Evolutionary conservation across 1,284 basidiomycete genomes (phyloP).

Genomic region (Mixia osmundae): DNA sequence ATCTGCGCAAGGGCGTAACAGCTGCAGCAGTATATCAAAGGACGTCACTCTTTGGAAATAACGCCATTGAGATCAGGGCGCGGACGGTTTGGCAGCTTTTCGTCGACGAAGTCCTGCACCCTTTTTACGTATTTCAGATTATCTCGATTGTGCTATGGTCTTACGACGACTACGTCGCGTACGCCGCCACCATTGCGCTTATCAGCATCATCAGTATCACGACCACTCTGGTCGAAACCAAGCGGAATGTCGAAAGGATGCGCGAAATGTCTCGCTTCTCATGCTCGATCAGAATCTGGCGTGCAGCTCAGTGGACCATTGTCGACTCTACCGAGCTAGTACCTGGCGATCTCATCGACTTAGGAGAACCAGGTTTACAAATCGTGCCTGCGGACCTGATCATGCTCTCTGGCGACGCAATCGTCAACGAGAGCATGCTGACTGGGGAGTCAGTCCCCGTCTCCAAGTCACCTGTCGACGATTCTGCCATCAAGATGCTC

Average conservation of each 20-base stretch:
- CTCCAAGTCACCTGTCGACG: slow-evolving; percentile 44
- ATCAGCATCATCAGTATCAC: slow-evolving; percentile 71
- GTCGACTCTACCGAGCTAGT: slow-evolving; percentile 60
- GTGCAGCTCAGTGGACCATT: slow-evolving; percentile 26
- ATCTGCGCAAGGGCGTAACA: slow-evolving; percentile 41
- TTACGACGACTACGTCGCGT: slow-evolving; percentile 40
- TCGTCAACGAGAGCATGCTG: slow-evolving; percentile 96
- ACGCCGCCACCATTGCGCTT: slow-evolving; percentile 48
- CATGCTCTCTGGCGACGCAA: slow-evolving; percentile 80
- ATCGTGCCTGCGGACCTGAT: slow-evolving; percentile 78
- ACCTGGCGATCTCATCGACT: slow-evolving; percentile 78
- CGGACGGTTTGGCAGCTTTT: slow-evolving; percentile 62
- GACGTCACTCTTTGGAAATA: slow-evolving; percentile 51
- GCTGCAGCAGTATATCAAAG: slow-evolving; percentile 38
- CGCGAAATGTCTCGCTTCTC: slow-evolving; percentile 85
- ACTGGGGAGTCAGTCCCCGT: slow-evolving; percentile 90
- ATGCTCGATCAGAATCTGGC: slow-evolving; percentile 43
- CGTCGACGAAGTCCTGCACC: slow-evolving; percentile 44
- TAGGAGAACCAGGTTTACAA: slow-evolving; percentile 48
- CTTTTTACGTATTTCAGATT: slow-evolving; percentile 47
- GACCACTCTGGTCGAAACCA: slow-evolving; percentile 72
- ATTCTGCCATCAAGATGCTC: slow-evolving; percentile 8
- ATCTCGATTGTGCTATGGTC: slow-evolving; percentile 88
- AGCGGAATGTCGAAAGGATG: slow-evolving; percentile 73
- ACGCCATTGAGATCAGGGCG: slow-evolving; percentile 73